Conservation (phyloP, 1,139 yeast species). For the Debaryomyces nepalensis region DNA sequence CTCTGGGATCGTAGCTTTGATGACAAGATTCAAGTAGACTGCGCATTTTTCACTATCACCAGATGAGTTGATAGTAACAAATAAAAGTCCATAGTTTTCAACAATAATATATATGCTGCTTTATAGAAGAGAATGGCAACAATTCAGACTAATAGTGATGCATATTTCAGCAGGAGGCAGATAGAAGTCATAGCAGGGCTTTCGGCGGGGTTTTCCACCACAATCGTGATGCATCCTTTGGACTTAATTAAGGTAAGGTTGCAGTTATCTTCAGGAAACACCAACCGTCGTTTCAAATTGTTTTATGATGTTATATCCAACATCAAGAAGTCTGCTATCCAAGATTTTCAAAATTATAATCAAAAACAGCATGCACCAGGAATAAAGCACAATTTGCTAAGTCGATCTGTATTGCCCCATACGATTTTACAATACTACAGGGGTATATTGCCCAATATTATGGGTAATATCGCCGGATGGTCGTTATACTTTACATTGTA, state of each 20-base stretch:
- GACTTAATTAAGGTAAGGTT: slow-evolving; percentile 83
- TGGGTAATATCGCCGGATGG: slow-evolving; percentile 91
- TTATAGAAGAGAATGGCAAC: slow-evolving; percentile 5
- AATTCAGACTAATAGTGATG: slow-evolving; percentile 8
- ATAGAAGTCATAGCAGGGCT: slow-evolving; percentile 75
- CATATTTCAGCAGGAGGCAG: slow-evolving; percentile 16
- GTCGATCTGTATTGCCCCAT: slow-evolving; percentile 12
- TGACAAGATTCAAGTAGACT: no score
- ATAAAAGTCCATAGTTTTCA: no score
- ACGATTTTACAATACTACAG: slow-evolving; percentile 52
- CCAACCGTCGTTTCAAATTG: slow-evolving; percentile 16
- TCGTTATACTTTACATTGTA: slow-evolving; percentile 81
- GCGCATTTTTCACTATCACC: no score
- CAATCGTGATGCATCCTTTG: slow-evolving; percentile 83
- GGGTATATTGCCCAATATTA: slow-evolving; percentile 77
- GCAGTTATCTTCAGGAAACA: slow-evolving; percentile 46
- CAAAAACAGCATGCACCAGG: neutral
- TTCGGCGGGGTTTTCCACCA: slow-evolving; percentile 80
- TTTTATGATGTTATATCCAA: slow-evolving; percentile 24
- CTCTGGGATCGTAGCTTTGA: no score
- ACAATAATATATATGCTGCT: no score
- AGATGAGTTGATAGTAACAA: no score
- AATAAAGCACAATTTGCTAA: slow-evolving; percentile 5
- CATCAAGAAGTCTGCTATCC: slow-evolving; percentile 22
- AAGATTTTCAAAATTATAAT: slow-evolving; percentile 10